A percentile compares a stretch with the other conserved stretches of the same genome.
These are phyloP conservation scores for Coprinopsis strossmayeri DNA, from an alignment of 768 basidiomycete genomes.

Conservation along the genomic window DNA sequence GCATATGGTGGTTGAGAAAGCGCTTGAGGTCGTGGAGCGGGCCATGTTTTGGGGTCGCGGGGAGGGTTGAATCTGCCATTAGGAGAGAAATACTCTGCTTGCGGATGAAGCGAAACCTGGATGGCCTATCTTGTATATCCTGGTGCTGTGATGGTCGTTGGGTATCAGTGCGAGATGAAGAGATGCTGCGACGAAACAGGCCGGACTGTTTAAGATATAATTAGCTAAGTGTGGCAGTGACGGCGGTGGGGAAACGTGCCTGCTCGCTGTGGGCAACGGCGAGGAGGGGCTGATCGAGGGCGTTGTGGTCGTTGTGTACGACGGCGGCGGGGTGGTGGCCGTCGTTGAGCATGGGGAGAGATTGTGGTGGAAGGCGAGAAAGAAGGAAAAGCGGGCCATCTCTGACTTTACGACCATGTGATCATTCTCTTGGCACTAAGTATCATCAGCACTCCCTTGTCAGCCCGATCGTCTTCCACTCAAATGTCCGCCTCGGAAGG, in stretches of 20 bases:
- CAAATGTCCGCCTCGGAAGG: slow-evolving; percentile 1
- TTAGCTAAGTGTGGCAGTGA: slow-evolving; percentile 4
- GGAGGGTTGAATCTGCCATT: slow-evolving; percentile 11
- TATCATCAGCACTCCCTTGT: background rate
- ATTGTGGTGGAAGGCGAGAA: slow-evolving; percentile 2
- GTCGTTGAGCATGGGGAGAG: background rate
- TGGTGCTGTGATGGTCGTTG: slow-evolving; percentile 12
- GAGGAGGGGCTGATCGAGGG: background rate
- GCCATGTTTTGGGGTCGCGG: slow-evolving; percentile 41
- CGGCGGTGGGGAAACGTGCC: background rate
- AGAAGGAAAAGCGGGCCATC: background rate
- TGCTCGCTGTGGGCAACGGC: background rate
- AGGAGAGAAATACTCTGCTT: slow-evolving; percentile 18
- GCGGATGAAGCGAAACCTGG: slow-evolving; percentile 18
- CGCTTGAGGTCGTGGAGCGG: slow-evolving; percentile 91
- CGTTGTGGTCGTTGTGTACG: background rate
- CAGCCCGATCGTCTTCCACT: background rate
- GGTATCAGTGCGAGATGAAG: slow-evolving; percentile 1
- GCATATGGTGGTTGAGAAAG: slow-evolving; percentile 90
- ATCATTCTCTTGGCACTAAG: background rate
- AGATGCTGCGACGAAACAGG: slow-evolving; percentile 3
- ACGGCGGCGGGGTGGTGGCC: background rate
- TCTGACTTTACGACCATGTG: background rate
- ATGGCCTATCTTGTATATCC: slow-evolving; percentile 10
- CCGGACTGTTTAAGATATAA: slow-evolving; percentile 8